Conservation (phyloP, 1,284 basidiomycete genomes). For the Trametes pubescens region DNA sequence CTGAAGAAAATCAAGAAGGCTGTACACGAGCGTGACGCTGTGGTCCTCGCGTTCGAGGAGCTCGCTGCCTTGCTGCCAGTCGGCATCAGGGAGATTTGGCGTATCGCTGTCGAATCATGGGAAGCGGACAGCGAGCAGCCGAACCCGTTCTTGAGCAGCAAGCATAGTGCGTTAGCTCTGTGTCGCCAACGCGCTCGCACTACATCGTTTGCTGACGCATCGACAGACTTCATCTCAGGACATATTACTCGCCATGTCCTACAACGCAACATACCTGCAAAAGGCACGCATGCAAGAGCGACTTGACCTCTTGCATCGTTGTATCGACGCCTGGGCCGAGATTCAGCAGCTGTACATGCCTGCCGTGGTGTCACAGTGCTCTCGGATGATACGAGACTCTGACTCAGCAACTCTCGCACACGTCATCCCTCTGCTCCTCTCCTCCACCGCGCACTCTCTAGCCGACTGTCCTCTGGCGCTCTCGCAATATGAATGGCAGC, state of each 20-base stretch:
- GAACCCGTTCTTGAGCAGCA: background rate
- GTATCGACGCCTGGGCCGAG: background rate
- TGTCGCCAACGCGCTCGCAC: too few relatives aligned
- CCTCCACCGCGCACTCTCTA: too few relatives aligned
- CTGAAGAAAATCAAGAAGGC: background rate
- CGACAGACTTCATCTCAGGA: background rate
- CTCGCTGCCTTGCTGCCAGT: background rate
- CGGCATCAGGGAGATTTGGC: background rate
- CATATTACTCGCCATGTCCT: background rate
- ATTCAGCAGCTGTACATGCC: background rate
- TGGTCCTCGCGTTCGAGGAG: background rate
- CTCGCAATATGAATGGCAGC: constrained; percentile 13
- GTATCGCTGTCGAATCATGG: background rate
- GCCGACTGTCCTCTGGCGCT: background rate
- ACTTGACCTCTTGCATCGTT: background rate
- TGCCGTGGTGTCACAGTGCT: too few relatives aligned
- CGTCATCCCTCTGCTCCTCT: too few relatives aligned
- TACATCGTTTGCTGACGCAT: too few relatives aligned
- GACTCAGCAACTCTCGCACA: too few relatives aligned
- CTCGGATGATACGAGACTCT: too few relatives aligned
- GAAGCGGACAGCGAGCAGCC: background rate
- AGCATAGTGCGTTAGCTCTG: too few relatives aligned
- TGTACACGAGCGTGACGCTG: background rate
- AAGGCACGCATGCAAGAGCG: background rate
- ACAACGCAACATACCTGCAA: background rate